Conservation (phyloP, 2,329 filamentous ascomycete genomes). For the Fusarium temperatum region DNA sequence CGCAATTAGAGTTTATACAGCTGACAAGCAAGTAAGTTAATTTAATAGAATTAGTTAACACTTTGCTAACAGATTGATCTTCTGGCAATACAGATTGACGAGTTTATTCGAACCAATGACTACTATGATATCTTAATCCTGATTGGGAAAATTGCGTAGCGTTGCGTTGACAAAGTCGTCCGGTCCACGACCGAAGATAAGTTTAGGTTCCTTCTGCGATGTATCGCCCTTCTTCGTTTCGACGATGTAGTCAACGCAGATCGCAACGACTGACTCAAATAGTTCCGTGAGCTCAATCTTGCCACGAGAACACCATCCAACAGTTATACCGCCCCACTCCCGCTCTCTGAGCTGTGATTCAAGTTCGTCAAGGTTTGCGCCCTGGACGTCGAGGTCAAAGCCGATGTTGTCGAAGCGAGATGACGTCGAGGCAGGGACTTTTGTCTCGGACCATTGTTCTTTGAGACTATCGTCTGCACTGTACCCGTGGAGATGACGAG, state of each 20-base stretch:
- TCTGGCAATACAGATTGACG: not conserved
- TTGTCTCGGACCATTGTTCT: slow-evolving; percentile 7
- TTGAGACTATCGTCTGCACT: not conserved
- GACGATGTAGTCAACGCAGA: not conserved
- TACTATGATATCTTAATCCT: not conserved
- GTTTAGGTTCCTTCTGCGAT: not conserved
- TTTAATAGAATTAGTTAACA: too few species aligned
- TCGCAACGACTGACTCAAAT: not conserved
- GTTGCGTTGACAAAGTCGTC: slow-evolving; percentile 11
- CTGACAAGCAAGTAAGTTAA: fast-evolving
- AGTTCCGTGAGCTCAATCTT: slow-evolving; percentile 13
- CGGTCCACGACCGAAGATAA: slow-evolving; percentile 12
- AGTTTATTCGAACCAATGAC: too few species aligned
- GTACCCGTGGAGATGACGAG: not conserved
- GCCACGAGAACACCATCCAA: slow-evolving; percentile 13
- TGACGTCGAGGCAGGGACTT: not conserved
- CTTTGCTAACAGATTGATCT: too few species aligned
- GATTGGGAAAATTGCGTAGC: not conserved
- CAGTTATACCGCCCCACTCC: not conserved
- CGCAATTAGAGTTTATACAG: fast-evolving
- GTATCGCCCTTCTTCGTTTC: not conserved
- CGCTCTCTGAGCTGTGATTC: fast-evolving
- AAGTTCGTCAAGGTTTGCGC: not conserved
- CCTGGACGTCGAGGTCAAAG: slow-evolving; percentile 4
- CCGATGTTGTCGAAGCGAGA: slow-evolving; percentile 6